A percentile compares a stretch with the other conserved stretches of the same genome.
Evolutionary conservation across 148 eudicot genomes (phyloP).

Genomic region (Camellia granthamiana): DNA sequence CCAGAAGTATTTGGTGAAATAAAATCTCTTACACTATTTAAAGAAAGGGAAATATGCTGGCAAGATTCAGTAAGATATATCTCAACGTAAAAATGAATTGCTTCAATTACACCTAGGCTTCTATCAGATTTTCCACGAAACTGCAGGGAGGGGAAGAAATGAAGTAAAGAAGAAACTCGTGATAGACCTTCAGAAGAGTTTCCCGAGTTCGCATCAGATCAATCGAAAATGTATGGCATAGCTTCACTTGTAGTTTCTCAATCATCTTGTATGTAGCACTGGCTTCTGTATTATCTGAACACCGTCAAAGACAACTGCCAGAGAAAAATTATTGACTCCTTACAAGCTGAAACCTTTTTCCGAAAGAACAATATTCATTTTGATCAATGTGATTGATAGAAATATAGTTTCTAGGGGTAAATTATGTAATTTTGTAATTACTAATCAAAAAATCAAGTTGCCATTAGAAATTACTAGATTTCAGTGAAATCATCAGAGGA

Average conservation of each 20-base stretch:
- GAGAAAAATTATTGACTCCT: background rate
- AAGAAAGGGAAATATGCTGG: background rate
- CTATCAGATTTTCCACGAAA: background rate
- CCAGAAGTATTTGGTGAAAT: background rate
- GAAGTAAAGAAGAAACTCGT: background rate
- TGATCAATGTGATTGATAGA: background rate
- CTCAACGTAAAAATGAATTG: conserved; percentile 4
- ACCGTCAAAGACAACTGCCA: conserved; percentile 41
- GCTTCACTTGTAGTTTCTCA: conserved; percentile 61
- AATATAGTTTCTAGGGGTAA: background rate
- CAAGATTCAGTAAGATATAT: background rate
- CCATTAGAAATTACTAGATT: conserved; percentile 6
- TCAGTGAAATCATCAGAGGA: conserved; percentile 39
- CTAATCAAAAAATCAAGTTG: background rate
- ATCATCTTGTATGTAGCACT: conserved; percentile 44
- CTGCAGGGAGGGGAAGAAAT: background rate
- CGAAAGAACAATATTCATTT: background rate
- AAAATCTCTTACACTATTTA: background rate
- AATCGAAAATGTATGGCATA: conserved; percentile 72
- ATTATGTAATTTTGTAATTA: background rate
- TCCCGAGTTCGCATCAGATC: conserved; percentile 81
- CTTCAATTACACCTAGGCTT: background rate
- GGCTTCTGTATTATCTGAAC: conserved; percentile 66
- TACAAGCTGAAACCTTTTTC: background rate
- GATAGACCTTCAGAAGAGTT: conserved; percentile 62